Evolutionary conservation across 1,284 basidiomycete species (phyloP), one percentile per base, ranked within the genome.

Genomic region (Tilletiaria anomala): DNA sequence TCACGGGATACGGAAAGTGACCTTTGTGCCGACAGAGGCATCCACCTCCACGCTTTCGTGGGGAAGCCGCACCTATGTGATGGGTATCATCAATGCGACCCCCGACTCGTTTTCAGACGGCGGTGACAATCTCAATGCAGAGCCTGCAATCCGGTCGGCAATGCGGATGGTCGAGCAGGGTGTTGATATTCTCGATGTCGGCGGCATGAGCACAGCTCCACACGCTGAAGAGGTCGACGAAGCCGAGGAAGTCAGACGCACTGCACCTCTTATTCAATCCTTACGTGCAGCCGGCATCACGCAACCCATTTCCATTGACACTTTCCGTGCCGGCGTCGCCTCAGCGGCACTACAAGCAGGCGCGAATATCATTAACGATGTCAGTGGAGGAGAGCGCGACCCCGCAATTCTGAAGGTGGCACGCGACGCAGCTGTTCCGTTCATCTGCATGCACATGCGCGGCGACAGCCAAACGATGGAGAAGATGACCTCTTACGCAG

Each of bases 81-180:
- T 97, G 93, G 83, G 82, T 0, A 94, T 87, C 4, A 75, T 97
- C 52, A 96, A 97, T 63, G 76, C 78, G 3, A 97, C 93, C 0
- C 93, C 93, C 1, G 89, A 99, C 69, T 94, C 88, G 0, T 97
- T 97, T 70, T 96, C 89, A 0, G 88, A 96, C 53, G 87, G 87
- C 5, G 75, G 79, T 1, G 67, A 70, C 32, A 72, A 83, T 71
- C 70, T 0, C 47, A 77, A 57, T 5, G 40, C 50, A 11, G 56
- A 56, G 1, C 51, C 71, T 3, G 49, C 53, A 4, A 41, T 57
- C 4, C 44, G 53, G 6, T 43, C 53, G 12, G 50, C 47, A 4
- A 29, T 23, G 14, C 19, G 20, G 0, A 65, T 66, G 61, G 51
- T 53, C 2, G 40, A 36, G 10, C 46, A 48, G 6, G 63, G 63